phyloP scores from a whole-genome alignment of 306 rosid species.

The Rubus idaeus region DNA sequence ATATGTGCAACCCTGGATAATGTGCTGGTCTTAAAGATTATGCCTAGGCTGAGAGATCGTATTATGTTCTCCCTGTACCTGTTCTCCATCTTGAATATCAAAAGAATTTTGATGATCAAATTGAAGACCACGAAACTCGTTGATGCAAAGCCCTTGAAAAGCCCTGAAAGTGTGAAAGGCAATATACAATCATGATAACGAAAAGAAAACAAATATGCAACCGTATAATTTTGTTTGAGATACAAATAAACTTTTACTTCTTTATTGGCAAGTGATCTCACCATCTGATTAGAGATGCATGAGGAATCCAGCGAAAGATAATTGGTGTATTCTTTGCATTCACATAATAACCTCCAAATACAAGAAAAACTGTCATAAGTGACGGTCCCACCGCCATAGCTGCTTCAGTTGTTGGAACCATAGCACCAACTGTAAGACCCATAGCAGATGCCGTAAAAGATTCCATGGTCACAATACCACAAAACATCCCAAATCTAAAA shows the following conservation, averaged over 20 bases:
- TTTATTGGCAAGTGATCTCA: conserved; percentile 34
- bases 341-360: conserved; percentile 92
- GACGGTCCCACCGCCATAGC: conserved; percentile 97
- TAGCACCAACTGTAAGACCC: conserved; percentile 97
- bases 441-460: conserved; percentile 96
- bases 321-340: conserved; percentile 87
- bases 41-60: neutral
- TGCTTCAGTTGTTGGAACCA: conserved; percentile 95
- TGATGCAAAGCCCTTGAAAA: conserved; percentile 90
- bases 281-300: conserved; percentile 88
- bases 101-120: conserved; percentile 82
- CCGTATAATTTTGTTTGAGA: neutral
- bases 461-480: conserved; percentile 82
- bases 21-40: neutral
- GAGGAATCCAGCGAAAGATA: conserved; percentile 95
- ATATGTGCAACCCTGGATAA: neutral
- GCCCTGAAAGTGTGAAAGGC: conserved; percentile 67
- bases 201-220: no score
- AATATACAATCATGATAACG: conserved; percentile 12
- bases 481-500: conserved; percentile 81
- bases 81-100: conserved; percentile 86
- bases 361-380: conserved; percentile 86
- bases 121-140: conserved; percentile 81
- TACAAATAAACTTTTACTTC: neutral
- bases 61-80: conserved; percentile 47